Conservation (phyloP, 371 early-diverging fungal genomes). For the Haplosporangium sp. region DNA sequence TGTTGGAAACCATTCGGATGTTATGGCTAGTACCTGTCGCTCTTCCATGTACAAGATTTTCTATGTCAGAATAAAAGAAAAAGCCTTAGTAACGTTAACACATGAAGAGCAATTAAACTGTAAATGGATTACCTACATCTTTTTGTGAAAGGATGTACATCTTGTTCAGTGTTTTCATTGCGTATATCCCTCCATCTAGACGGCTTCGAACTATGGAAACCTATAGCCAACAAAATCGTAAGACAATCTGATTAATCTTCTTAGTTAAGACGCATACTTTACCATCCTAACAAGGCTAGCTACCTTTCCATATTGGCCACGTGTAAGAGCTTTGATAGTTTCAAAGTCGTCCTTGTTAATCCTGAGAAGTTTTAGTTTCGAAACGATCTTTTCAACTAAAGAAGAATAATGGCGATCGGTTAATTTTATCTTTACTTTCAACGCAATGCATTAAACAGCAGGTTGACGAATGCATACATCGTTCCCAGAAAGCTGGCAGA, state of each 20-base stretch:
- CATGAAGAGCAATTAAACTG: neutral
- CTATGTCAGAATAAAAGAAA: slow-evolving; percentile 48
- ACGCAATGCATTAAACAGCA: neutral
- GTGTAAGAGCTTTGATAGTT: slow-evolving; percentile 86
- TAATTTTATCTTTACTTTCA: neutral
- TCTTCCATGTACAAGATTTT: slow-evolving; percentile 94
- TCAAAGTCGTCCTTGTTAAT: slow-evolving; percentile 89
- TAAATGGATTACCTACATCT: slow-evolving; percentile 64
- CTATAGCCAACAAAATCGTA: slow-evolving; percentile 33
- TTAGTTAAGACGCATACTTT: neutral
- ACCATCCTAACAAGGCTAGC: neutral
- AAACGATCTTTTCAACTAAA: slow-evolving; percentile 72
- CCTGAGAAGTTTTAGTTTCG: slow-evolving; percentile 68
- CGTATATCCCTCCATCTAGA: slow-evolving; percentile 83
- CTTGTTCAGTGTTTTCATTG: slow-evolving; percentile 96
- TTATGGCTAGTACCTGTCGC: slow-evolving; percentile 82
- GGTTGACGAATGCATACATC: slow-evolving; percentile 57
- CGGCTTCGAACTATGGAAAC: slow-evolving; percentile 83
- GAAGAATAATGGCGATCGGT: neutral
- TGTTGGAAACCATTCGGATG: slow-evolving; percentile 81
- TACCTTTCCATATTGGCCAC: slow-evolving; percentile 94
- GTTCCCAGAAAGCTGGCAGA: slow-evolving; percentile 61
- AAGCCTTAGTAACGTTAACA: neutral
- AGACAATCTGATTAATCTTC: neutral
- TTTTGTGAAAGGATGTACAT: slow-evolving; percentile 83